Conservation (phyloP, 805 yeast species). For the Metschnikowia kofuensis region DNA sequence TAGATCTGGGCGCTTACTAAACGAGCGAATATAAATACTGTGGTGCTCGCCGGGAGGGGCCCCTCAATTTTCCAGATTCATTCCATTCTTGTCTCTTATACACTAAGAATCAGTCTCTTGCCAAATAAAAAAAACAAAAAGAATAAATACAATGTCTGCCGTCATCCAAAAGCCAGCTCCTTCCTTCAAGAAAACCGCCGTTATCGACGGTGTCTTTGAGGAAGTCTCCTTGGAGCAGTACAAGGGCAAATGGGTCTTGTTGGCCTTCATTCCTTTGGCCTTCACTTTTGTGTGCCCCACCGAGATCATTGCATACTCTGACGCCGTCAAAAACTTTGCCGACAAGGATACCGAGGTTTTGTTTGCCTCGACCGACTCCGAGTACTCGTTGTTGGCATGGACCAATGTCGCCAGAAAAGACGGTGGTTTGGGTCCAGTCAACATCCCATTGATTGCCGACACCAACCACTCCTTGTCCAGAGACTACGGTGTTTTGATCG, state of each 20-base stretch:
- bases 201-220: conserved; percentile 93
- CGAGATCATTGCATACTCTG: conserved; percentile 97
- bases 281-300: conserved; percentile 99
- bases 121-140: too few species aligned
- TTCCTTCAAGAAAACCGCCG: conserved; percentile 93
- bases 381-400: conserved; percentile 97
- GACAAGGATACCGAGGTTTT: conserved; percentile 85
- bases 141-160: conserved; percentile 63
- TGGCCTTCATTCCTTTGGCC: conserved; percentile 97
- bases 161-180: conserved; percentile 96
- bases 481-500: conserved; percentile 96
- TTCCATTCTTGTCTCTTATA: too few species aligned
- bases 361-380: conserved; percentile 98
- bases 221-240: conserved; percentile 91
- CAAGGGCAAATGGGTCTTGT: conserved; percentile 96
- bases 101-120: too few species aligned
- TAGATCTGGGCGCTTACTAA: conserved; percentile 15
- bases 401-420: conserved; percentile 94
- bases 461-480: conserved; percentile 91
- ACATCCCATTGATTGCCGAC: conserved; percentile 94
- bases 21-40: conserved; percentile 15
- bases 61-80: not conserved
- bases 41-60: conserved; percentile 1
- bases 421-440: conserved; percentile 96
- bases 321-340: conserved; percentile 85